Percentiles rank a stretch among this genome's conserved stretches.
phyloP scores from a whole-genome alignment of 345 rosid genomes.

The Euphorbia lathyris region DNA sequence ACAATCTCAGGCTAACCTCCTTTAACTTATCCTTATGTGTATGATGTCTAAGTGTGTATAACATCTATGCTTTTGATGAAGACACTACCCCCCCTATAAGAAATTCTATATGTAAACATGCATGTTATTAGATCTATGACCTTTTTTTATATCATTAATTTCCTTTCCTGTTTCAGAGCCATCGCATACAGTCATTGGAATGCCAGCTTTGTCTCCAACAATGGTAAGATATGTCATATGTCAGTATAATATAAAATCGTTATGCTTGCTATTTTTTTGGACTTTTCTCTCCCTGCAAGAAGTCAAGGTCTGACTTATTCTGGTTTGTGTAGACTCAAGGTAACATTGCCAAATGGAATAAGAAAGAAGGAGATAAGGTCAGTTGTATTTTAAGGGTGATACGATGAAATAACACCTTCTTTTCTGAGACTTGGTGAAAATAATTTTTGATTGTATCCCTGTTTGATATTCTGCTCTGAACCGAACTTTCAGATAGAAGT shows the following conservation, averaged over 20 bases:
- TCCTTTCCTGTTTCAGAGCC: constrained; percentile 48
- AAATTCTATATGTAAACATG: background rate
- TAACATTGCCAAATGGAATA: constrained; percentile 81
- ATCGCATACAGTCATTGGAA: constrained; percentile 61
- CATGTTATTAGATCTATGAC: background rate
- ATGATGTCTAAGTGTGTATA: background rate
- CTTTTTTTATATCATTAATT: background rate
- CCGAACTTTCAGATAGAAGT: constrained; percentile 72
- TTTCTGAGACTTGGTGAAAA: constrained; percentile 9
- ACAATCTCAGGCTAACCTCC: background rate
- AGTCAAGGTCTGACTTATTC: constrained; percentile 24
- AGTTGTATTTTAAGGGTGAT: constrained; percentile 19
- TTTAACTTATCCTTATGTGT: background rate
- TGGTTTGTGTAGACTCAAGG: constrained; percentile 78
- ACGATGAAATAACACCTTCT: constrained; percentile 16
- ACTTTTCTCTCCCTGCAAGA: constrained; percentile 22
- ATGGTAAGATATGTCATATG: constrained; percentile 54
- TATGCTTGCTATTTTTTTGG: constrained; percentile 3
- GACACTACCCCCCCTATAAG: background rate
- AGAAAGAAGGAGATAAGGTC: constrained; percentile 98
- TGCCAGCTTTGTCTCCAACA: constrained; percentile 99
- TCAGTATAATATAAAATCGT: background rate
- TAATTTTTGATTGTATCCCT: constrained; percentile 15
- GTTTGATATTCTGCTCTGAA: constrained; percentile 28
- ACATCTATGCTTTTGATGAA: background rate